Base-by-base conservation (phyloP, 495 filamentous ascomycete species). In the Apodospora peruviana region DNA sequence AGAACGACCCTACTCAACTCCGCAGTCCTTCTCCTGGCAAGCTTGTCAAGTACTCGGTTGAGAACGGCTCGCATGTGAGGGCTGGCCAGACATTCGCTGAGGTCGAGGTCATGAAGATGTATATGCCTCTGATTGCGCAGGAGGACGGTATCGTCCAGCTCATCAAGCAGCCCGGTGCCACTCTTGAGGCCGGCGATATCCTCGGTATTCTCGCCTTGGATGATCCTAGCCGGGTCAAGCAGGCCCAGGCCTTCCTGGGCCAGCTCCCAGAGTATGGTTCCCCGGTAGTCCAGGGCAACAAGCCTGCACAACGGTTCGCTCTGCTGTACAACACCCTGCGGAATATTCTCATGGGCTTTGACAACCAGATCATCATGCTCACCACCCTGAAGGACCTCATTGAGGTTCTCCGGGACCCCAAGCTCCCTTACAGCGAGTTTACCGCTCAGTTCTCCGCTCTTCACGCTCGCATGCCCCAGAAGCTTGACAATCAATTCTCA, bases 101-200 rank as follows among this genome's bases (percentile, higher is more conserved):
- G 62, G 93, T 99, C 45, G 93, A 99, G 67, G 94, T 99, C 67
- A 99, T 99, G 93, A 99, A 99, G 78, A 99, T 99, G 93, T 97
- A 95, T 75, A 99, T 99, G 93, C 93, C 93, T 58, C 78, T 99
- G 45, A 77, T 99, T 47, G 86, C 93, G n/a, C 85, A 91, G 67
- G 93, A 99, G 67, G 94, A 95, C 56, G 93, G 93, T 70, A 84
- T 91, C 46, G 94, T 99, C 39, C 91, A 96, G 72, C 78, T 97
- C 59, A 95, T 99, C 76, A 99, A 99, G 81, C 93, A 97, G 72
- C 94, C 94, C 45, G 93, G 93, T 58, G 88, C 93, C 17, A 93
- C 90, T n/a, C 85, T 99, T 25, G 90, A 96, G 68, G 93, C 93
- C 59, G 93, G 93, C 63, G 93, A 99, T 59, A 97, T 97, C 52